Percentiles rank a stretch among this genome's conserved stretches.
Conservation (phyloP, 164 flowering plant genomes). For the Aristolochia fimbriata region DNA sequence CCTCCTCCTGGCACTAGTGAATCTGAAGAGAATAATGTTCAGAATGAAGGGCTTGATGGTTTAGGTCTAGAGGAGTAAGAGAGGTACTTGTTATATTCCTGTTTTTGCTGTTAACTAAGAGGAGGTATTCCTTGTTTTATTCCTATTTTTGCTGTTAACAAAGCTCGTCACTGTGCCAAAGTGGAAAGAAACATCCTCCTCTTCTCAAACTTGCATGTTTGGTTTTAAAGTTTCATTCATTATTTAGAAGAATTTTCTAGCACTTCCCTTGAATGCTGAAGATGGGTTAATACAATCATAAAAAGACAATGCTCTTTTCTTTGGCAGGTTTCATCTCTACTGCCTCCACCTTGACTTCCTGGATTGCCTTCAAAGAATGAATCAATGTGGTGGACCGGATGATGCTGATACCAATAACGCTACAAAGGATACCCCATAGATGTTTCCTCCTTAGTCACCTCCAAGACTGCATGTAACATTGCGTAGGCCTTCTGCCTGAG, state of each 20-base stretch:
- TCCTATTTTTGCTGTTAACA: background rate
- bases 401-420: conserved; percentile 30
- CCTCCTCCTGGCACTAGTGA: conserved; percentile 62
- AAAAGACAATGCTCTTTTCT: conserved; percentile 2
- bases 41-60: conserved; percentile 28
- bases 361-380: conserved; percentile 36
- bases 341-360: conserved; percentile 58
- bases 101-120: background rate
- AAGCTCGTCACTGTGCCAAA: no score
- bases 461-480: conserved; percentile 37
- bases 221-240: no score
- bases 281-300: background rate
- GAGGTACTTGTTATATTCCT: conserved; percentile 25
- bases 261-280: no score
- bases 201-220: no score
- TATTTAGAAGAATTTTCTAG: no score
- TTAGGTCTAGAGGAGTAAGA: conserved; percentile 20
- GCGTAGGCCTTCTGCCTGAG: conserved; percentile 32
- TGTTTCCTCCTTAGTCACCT: conserved; percentile 73
- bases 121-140: conserved; percentile 33
- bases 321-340: conserved; percentile 25
- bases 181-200: no score
- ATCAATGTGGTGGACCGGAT: conserved; percentile 29
- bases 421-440: conserved; percentile 32
- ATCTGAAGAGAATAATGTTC: conserved; percentile 30